phyloP scores from a whole-genome alignment of 2,329 filamentous ascomycete genomes.

The Anisogramma anomala region DNA sequence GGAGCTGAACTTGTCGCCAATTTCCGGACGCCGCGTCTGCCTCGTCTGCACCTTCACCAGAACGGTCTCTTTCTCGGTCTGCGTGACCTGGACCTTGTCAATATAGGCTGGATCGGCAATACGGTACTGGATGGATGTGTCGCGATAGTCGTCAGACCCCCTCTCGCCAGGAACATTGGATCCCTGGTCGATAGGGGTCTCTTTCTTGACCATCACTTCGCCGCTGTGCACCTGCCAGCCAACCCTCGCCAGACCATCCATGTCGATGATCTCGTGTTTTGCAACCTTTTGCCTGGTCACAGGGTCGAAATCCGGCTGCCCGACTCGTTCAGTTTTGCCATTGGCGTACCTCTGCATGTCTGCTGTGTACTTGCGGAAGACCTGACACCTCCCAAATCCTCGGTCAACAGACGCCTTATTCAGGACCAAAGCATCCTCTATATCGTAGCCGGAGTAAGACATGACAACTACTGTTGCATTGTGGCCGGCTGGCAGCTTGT shows the following conservation, averaged over 20 bases:
- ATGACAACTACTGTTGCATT: slow-evolving; percentile 97
- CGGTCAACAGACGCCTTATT: slow-evolving; percentile 95
- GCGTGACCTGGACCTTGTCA: slow-evolving; percentile 90
- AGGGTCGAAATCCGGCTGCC: slow-evolving; percentile 49
- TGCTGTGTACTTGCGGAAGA: slow-evolving; percentile 88
- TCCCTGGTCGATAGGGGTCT: slow-evolving; percentile 66
- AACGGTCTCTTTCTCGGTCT: slow-evolving; percentile 74
- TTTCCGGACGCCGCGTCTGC: slow-evolving; percentile 88
- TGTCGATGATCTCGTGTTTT: slow-evolving; percentile 63
- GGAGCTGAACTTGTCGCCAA: slow-evolving; percentile 97
- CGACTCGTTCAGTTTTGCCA: slow-evolving; percentile 56
- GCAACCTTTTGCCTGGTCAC: slow-evolving; percentile 49
- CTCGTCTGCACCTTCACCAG: slow-evolving; percentile 90
- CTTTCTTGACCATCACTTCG: slow-evolving; percentile 85
- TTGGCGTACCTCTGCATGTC: slow-evolving; percentile 85
- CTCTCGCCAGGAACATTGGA: slow-evolving; percentile 59
- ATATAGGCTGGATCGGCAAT: slow-evolving; percentile 78
- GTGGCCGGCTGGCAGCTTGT: slow-evolving; percentile 92
- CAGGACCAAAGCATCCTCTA: slow-evolving; percentile 91
- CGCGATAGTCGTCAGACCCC: slow-evolving; percentile 51
- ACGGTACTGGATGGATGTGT: slow-evolving; percentile 65
- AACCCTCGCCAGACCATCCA: slow-evolving; percentile 81
- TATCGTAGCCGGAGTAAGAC: slow-evolving; percentile 99
- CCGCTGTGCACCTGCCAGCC: slow-evolving; percentile 67
- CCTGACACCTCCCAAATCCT: slow-evolving; percentile 92